A percentile compares a stretch with the other conserved stretches of the same genome.
Conservation (phyloP, 1,139 yeast genomes). For the Yamadazyma triangularis region DNA sequence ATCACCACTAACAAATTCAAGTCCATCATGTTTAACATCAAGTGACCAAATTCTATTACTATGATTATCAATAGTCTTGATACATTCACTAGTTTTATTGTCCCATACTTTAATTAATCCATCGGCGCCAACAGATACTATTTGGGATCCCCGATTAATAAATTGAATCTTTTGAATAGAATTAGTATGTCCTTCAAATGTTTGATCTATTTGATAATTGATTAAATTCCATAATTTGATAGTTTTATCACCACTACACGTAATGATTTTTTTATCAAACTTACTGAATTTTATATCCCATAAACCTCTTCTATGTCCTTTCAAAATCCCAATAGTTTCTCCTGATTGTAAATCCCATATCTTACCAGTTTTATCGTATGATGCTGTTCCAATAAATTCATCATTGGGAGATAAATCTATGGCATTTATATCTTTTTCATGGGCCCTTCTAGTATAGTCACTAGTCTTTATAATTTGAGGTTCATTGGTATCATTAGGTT, state of each 20-base stretch:
- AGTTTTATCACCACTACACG: slow-evolving; percentile 89
- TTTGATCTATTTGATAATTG: slow-evolving; percentile 70
- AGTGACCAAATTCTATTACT: slow-evolving; percentile 94
- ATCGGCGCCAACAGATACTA: slow-evolving; percentile 89
- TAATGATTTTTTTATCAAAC: slow-evolving; percentile 68
- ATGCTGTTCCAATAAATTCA: slow-evolving; percentile 83
- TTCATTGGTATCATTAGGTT: slow-evolving; percentile 13
- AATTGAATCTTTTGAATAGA: slow-evolving; percentile 81
- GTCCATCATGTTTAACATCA: slow-evolving; percentile 61
- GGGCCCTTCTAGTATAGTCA: slow-evolving; percentile 89
- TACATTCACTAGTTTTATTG: slow-evolving; percentile 65
- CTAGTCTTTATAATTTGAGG: slow-evolving; percentile 43
- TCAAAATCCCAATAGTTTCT: slow-evolving; percentile 76
- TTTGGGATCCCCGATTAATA: slow-evolving; percentile 60
- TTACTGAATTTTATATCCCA: slow-evolving; percentile 88
- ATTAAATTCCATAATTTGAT: slow-evolving; percentile 82
- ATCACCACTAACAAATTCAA: slow-evolving; percentile 76
- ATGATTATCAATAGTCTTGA: slow-evolving; percentile 84
- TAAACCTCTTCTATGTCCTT: slow-evolving; percentile 90
- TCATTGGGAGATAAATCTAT: slow-evolving; percentile 88
- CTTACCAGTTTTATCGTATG: slow-evolving; percentile 91
- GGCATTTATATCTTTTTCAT: slow-evolving; percentile 91
- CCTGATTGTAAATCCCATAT: slow-evolving; percentile 83
- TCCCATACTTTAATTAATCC: slow-evolving; percentile 94
- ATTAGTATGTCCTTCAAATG: slow-evolving; percentile 93